A percentile compares a stretch with the other conserved stretches of the same genome.
These are phyloP conservation scores for Citrus australasica DNA, from an alignment of 345 rosid genomes.

Conservation along the genomic window DNA sequence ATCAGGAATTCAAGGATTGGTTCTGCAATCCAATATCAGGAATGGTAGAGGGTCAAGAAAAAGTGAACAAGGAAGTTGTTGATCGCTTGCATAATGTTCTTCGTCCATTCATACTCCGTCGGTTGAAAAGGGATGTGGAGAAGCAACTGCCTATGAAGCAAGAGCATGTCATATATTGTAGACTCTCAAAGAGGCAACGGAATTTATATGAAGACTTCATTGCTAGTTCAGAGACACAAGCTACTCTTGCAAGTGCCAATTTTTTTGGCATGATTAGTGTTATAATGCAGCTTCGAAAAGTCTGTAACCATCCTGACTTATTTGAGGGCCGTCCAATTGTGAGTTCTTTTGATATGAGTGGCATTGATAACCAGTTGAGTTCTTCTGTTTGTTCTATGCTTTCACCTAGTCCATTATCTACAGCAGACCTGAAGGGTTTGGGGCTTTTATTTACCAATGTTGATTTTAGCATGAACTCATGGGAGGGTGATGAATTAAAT, in stretches of 20 bases:
- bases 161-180: constrained; percentile 91
- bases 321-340: constrained; percentile 99
- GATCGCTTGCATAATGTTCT: constrained; percentile 99
- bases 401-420: constrained; percentile 56
- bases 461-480: constrained; percentile 79
- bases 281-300: constrained; percentile 99
- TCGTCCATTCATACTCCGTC: constrained; percentile 93
- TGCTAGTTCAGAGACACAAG: constrained; percentile 98
- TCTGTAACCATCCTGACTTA: constrained; percentile 98
- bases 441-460: constrained; percentile 79
- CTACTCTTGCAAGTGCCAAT: constrained; percentile 88
- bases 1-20: constrained; percentile 99
- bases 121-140: constrained; percentile 97
- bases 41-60: constrained; percentile 99
- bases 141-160: constrained; percentile 93
- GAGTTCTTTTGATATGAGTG: constrained; percentile 93
- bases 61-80: constrained; percentile 91
- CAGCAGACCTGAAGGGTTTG: constrained; percentile 55
- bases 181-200: constrained; percentile 97
- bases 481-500: constrained; percentile 81
- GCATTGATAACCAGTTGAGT: constrained; percentile 72
- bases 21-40: constrained; percentile 98
- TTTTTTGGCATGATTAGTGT: constrained; percentile 99
- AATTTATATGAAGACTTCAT: constrained; percentile 98
- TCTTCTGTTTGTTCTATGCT: constrained; percentile 70